Percentiles rank a stretch among this genome's conserved stretches.
phyloP scores from a whole-genome alignment of 257 asterid species.

The Solanum rostratum region DNA sequence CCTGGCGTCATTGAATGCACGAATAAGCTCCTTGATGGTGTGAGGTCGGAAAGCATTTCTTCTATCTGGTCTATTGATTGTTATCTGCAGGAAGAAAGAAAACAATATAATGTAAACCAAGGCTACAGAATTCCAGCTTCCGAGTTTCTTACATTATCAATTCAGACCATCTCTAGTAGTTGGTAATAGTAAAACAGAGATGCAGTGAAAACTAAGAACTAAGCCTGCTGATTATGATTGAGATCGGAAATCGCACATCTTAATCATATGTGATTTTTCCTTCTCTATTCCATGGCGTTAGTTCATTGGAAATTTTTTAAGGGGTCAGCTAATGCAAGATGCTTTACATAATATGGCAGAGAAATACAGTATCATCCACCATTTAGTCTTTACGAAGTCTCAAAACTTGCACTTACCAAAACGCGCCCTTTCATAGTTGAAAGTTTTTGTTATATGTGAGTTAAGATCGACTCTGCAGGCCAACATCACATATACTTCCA shows the following conservation, averaged over 20 bases:
- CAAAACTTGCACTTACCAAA: background rate
- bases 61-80: slow-evolving; percentile 88
- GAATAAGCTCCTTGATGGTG: slow-evolving; percentile 86
- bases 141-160: background rate
- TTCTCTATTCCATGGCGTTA: background rate
- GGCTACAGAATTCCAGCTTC: background rate
- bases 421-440: background rate
- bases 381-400: background rate
- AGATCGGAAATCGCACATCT: background rate
- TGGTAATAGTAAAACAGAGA: background rate
- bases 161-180: background rate
- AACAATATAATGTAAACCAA: background rate
- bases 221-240: background rate
- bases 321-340: background rate
- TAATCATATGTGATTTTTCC: background rate
- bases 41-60: slow-evolving; percentile 92
- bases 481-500: background rate
- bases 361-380: background rate
- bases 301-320: background rate
- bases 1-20: slow-evolving; percentile 86
- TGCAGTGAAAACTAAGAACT: background rate
- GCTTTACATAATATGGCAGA: background rate
- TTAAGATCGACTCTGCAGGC: background rate
- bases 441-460: background rate
- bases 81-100: slow-evolving; percentile 31